Conservation (phyloP, 1,284 basidiomycete genomes). For the Apiotrichum domesticum region DNA sequence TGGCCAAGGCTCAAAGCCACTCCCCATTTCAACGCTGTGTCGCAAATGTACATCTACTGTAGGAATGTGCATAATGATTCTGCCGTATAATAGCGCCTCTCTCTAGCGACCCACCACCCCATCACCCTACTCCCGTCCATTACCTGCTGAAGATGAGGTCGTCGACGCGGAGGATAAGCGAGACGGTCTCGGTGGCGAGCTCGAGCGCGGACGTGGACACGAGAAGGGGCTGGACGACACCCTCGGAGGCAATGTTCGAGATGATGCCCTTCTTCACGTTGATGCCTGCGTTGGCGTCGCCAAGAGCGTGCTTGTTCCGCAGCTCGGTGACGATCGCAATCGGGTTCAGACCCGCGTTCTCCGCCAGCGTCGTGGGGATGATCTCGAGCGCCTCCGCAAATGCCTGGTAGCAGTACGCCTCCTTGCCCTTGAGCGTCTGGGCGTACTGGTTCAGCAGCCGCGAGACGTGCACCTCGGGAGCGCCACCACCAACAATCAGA, state of each 20-base stretch:
- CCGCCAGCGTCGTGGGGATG: constrained; percentile 94
- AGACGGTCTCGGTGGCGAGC: constrained; percentile 95
- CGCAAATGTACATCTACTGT: too few species aligned
- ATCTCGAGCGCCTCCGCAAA: constrained; percentile 97
- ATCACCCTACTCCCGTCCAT: neutral
- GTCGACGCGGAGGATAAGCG: constrained; percentile 90
- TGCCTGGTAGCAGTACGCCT: constrained; percentile 98
- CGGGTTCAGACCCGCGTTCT: constrained; percentile 97
- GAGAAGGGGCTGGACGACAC: constrained; percentile 92
- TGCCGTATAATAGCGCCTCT: neutral
- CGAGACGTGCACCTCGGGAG: constrained; percentile 98
- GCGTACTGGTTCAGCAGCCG: constrained; percentile 84
- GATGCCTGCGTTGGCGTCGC: constrained; percentile 92
- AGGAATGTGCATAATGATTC: neutral
- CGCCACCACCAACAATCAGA: constrained; percentile 92
- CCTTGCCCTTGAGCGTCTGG: constrained; percentile 94
- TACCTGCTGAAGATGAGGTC: constrained; percentile 49
- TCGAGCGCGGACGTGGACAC: constrained; percentile 95
- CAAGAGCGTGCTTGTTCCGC: constrained; percentile 90
- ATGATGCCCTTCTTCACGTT: constrained; percentile 96
- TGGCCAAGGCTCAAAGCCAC: too few species aligned
- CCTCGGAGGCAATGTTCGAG: constrained; percentile 94
- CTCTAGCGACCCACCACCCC: too few species aligned
- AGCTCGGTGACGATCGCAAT: constrained; percentile 98
- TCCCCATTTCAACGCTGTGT: too few species aligned